Evolutionary conservation across 1,139 yeast genomes (phyloP).

Genomic region (Hemisphaericaspora xylanilytica): DNA sequence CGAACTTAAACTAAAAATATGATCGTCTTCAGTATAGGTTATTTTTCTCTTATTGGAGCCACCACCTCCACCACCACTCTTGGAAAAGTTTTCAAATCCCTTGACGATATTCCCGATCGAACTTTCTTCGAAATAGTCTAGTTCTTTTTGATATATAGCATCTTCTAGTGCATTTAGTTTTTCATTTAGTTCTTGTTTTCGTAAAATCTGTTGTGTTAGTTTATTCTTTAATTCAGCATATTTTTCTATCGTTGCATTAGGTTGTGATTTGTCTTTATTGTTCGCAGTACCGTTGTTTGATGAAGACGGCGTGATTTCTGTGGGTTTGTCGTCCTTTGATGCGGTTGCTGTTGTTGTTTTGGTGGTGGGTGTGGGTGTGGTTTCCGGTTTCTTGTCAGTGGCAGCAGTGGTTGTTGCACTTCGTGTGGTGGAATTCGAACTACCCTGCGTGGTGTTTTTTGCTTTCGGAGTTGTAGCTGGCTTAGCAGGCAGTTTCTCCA

Average conservation of each 20-base stretch:
- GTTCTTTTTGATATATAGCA: constrained; percentile 77
- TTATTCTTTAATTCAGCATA: constrained; percentile 69
- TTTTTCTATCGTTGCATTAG: constrained; percentile 33
- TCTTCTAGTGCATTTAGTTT: constrained; percentile 69
- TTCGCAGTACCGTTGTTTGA: background rate
- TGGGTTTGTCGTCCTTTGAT: background rate
- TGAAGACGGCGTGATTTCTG: background rate
- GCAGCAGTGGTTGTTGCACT: background rate
- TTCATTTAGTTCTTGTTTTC: constrained; percentile 64
- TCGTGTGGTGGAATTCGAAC: background rate
- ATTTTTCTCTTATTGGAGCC: constrained; percentile 48
- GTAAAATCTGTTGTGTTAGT: constrained; percentile 60
- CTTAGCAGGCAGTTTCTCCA: constrained; percentile 7
- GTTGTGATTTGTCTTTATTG: background rate
- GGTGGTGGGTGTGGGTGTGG: background rate
- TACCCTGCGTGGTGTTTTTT: constrained; percentile 1
- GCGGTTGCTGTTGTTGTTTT: constrained; percentile 2
- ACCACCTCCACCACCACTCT: constrained; percentile 29
- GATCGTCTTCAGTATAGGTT: constrained; percentile 72
- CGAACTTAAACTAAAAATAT: constrained; percentile 80
- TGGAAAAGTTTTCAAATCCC: constrained; percentile 83
- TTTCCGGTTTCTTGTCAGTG: background rate
- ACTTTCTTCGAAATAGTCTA: constrained; percentile 69
- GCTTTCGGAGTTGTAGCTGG: constrained; percentile 5
- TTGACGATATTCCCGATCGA: constrained; percentile 78